phyloP scores from a whole-genome alignment of 345 rosid species.

The Odontarrhena argentea region DNA sequence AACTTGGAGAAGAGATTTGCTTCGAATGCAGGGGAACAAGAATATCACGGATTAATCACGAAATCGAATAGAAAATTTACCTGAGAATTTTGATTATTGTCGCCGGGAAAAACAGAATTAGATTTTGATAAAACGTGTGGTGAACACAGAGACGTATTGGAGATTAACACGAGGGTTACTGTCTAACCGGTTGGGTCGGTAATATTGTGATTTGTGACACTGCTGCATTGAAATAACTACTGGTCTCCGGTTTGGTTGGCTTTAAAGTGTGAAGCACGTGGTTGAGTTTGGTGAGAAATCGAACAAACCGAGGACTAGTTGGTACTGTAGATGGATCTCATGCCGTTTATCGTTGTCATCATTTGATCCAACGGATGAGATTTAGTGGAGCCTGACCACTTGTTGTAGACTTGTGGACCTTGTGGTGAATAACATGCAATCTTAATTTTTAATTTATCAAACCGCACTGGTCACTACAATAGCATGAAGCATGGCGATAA shows the following conservation, averaged over 20 bases:
- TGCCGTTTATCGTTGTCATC: constrained; percentile 2
- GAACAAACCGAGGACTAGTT: constrained; percentile 6
- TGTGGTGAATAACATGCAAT: too few relatives aligned
- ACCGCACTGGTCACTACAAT: too few relatives aligned
- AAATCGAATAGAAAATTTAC: constrained; percentile 26
- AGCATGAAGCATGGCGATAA: too few relatives aligned
- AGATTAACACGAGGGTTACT: constrained; percentile 24
- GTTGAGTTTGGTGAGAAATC: constrained; percentile 29
- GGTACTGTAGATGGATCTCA: not conserved
- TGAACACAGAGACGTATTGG: constrained; percentile 27
- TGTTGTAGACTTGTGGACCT: not conserved
- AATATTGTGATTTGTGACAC: not conserved
- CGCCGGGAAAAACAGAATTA: constrained; percentile 16
- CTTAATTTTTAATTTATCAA: too few relatives aligned
- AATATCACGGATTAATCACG: not conserved
- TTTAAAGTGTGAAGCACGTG: constrained; percentile 1
- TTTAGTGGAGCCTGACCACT: not conserved
- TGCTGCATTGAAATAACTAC: not conserved
- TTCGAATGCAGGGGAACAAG: not conserved
- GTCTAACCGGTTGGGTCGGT: constrained; percentile 33
- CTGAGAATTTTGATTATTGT: constrained; percentile 26
- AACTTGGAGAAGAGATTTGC: constrained; percentile 8
- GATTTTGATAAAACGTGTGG: constrained; percentile 38
- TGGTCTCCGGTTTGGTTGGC: constrained; percentile 34
- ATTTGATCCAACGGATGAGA: constrained; percentile 24